Evolutionary conservation across 352 stramenopile genomes (phyloP), one percentile per base, ranked within the genome.

Genomic region (Pythium sp.): DNA sequence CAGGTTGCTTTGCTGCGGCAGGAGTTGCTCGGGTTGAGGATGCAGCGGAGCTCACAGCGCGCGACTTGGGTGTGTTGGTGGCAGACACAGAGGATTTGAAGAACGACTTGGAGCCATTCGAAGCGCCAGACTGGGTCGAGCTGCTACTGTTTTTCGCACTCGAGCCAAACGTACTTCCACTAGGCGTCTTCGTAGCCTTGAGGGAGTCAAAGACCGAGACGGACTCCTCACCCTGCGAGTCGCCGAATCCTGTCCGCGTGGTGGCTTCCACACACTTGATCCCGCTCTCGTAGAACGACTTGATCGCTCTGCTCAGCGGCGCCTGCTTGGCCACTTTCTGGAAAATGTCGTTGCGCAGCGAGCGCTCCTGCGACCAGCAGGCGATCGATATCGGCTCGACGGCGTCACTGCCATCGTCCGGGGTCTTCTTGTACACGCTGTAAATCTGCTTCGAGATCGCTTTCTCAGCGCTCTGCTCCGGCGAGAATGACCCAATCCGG

Each of bases 131-230:
- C 34, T 18, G 62, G 20, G 24, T 43, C 38, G 36, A 56, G 2
- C 7, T 68, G 15, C 47, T 71, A 4, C 47, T 41, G 2, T 30
- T 43, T 38, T 36, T 36, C 3, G 28, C 54, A 14, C 15, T 18
- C 30, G 53, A 58, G 24, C 14, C 24, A 38, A 38, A 36, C 9
- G 14, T 28, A 58, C 14, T 58, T 18, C 36, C 14, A 14, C 11
- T 15, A 14, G 70, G 73, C 59, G 79, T 80, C 56, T 71, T 82
- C 28, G 61, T 32, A 41, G 69, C 63, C 46, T 78, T 79, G 47
- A 90, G 76, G 22, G 69, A 67, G 65, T 92, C 84, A 22, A 92
- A 92, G 24, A 77, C 70, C 24, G 84, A 90, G 49, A 90, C 75
- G 15, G 84, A 84, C 54, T 92, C 82, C 67, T 91, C 84, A 3